phyloP scores from a whole-genome alignment of 176 grass and related monocot species.

The Oryza rufipogon region DNA sequence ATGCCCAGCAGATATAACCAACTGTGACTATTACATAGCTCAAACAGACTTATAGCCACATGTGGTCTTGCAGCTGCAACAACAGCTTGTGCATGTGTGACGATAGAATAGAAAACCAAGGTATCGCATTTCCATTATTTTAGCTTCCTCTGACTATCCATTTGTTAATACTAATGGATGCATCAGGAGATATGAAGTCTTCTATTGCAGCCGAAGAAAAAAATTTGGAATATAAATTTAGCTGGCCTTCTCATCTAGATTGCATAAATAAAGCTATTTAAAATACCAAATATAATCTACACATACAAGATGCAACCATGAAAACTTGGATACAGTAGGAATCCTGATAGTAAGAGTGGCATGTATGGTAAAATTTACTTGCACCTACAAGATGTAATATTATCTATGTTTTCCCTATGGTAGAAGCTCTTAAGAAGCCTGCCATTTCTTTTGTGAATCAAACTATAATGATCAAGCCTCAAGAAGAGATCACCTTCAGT shows the following conservation, averaged over 20 bases:
- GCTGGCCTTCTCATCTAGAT: background rate
- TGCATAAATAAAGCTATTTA: background rate
- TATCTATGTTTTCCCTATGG: background rate
- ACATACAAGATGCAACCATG: background rate
- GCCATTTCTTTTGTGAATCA: background rate
- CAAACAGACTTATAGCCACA: conserved; percentile 1
- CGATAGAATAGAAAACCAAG: background rate
- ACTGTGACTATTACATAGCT: background rate
- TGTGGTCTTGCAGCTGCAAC: conserved; percentile 17
- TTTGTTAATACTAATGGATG: background rate
- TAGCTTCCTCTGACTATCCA: background rate
- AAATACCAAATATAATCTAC: conserved; percentile 16
- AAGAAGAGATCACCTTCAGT: conserved; percentile 65
- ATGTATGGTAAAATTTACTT: conserved; percentile 25
- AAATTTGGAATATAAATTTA: background rate
- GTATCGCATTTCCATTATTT: conserved; percentile 11
- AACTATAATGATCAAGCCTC: conserved; percentile 3
- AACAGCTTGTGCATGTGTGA: background rate
- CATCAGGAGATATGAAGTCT: background rate
- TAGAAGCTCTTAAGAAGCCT: conserved; percentile 1
- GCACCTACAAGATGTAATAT: background rate
- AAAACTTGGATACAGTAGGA: background rate
- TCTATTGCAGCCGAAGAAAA: background rate
- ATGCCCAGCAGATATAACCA: conserved; percentile 14
- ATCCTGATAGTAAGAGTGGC: conserved; percentile 15